These are phyloP conservation scores for Xylaria venustula DNA, from an alignment of 495 filamentous ascomycete genomes.

Conservation along the genomic window DNA sequence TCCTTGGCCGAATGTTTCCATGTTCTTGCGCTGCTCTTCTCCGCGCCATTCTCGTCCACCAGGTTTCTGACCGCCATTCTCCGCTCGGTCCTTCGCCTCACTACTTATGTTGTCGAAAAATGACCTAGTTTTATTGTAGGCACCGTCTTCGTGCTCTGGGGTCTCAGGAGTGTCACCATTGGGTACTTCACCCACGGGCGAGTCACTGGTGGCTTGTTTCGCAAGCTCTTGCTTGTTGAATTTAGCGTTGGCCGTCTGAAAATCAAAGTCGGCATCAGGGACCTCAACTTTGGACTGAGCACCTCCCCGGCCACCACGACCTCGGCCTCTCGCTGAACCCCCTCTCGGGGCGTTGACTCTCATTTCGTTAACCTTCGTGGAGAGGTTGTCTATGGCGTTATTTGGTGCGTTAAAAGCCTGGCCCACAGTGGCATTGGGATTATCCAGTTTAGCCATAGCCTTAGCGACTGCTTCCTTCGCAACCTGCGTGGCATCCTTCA, in stretches of 20 bases:
- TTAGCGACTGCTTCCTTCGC: conserved; percentile 84
- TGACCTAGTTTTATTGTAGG: conserved; percentile 79
- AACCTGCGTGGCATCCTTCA: conserved; percentile 74
- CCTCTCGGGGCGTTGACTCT: conserved; percentile 54
- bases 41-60: conserved; percentile 90
- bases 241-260: conserved; percentile 87
- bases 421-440: conserved; percentile 39
- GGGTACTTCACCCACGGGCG: conserved; percentile 59
- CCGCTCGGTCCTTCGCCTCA: conserved; percentile 86
- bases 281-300: conserved; percentile 76
- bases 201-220: conserved; percentile 85
- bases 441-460: conserved; percentile 77
- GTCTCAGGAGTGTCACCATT: conserved; percentile 30
- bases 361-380: conserved; percentile 86
- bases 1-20: conserved; percentile 98
- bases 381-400: conserved; percentile 65
- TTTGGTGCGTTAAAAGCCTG: conserved; percentile 40
- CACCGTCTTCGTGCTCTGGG: conserved; percentile 40
- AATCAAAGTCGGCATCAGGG: conserved; percentile 88
- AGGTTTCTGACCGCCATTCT: conserved; percentile 59
- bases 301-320: conserved; percentile 59
- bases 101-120: conserved; percentile 99
- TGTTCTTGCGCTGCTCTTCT: conserved; percentile 91
- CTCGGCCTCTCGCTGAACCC: conserved; percentile 41
- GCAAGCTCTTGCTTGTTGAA: conserved; percentile 97